These are phyloP conservation scores for Graphilbum ipis-grandicollis DNA, from an alignment of 2,329 filamentous ascomycete species.

Conservation along the genomic window DNA sequence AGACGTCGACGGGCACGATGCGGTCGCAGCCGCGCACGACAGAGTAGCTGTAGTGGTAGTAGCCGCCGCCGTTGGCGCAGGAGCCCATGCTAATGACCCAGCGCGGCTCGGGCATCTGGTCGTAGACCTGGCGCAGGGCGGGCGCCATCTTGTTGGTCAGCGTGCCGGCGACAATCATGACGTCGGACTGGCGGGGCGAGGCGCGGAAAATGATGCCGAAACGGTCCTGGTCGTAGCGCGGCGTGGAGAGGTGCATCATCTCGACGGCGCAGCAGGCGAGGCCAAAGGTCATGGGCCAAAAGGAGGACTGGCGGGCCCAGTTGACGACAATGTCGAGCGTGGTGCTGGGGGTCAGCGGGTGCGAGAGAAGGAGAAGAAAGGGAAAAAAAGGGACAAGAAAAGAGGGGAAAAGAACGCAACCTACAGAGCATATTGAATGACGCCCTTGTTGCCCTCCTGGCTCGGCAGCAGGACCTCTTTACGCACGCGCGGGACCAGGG, in stretches of 20 bases:
- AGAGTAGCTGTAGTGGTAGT: slow-evolving; percentile 58
- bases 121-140: slow-evolving; percentile 76
- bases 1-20: slow-evolving; percentile 50
- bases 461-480: slow-evolving; percentile 62
- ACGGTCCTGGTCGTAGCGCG: slow-evolving; percentile 77
- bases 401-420: slow-evolving; percentile 17
- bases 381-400: background rate
- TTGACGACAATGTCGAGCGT: slow-evolving; percentile 65
- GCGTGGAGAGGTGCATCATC: slow-evolving; percentile 84
- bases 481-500: slow-evolving; percentile 37
- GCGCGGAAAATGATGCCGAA: slow-evolving; percentile 83
- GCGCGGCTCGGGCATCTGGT: slow-evolving; percentile 84
- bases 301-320: slow-evolving; percentile 69
- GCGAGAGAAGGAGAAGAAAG: background rate
- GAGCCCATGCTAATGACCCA: slow-evolving; percentile 64
- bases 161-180: slow-evolving; percentile 88
- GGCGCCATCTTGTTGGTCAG: slow-evolving; percentile 95
- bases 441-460: slow-evolving; percentile 64
- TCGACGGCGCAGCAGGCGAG: slow-evolving; percentile 80
- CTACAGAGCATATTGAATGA: slow-evolving; percentile 74
- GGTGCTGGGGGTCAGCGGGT: slow-evolving; percentile 32
- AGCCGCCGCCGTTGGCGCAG: slow-evolving; percentile 55
- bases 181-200: slow-evolving; percentile 72
- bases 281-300: slow-evolving; percentile 82
- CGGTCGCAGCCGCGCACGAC: slow-evolving; percentile 48